These are phyloP conservation scores for Ascomycota sp. DNA, from an alignment of 2,329 filamentous ascomycete genomes.

Conservation along the genomic window DNA sequence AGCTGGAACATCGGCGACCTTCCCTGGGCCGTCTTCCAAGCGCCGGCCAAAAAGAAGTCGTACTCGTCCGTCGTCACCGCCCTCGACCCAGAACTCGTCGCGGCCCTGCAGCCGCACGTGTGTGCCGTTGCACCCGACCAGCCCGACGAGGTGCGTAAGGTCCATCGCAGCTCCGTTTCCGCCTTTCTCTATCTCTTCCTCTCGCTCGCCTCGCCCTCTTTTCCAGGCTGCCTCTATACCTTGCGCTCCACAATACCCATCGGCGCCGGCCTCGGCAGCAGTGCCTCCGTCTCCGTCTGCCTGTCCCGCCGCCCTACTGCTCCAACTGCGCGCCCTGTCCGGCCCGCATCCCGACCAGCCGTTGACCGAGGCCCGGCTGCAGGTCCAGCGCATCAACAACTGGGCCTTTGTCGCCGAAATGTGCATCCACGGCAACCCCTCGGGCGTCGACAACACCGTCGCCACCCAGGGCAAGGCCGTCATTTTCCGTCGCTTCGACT, in stretches of 20 bases:
- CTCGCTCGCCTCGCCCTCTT: constrained; percentile 60
- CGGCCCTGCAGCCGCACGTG: constrained; percentile 63
- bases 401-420: constrained; percentile 97
- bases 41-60: constrained; percentile 72
- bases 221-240: constrained; percentile 70
- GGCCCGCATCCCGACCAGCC: constrained; percentile 88
- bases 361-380: constrained; percentile 63
- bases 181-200: constrained; percentile 88
- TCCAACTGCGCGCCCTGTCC: constrained; percentile 73
- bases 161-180: constrained; percentile 62
- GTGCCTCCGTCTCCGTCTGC: constrained; percentile 85
- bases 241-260: constrained; percentile 88
- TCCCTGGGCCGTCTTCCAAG: constrained; percentile 67
- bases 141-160: constrained; percentile 55
- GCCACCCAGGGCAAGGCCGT: constrained; percentile 86
- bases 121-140: constrained; percentile 44
- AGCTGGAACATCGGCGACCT: constrained; percentile 87
- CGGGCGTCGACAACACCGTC: constrained; percentile 93
- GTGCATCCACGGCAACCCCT: constrained; percentile 94
- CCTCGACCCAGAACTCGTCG: constrained; percentile 65
- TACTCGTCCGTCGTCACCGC: constrained; percentile 80
- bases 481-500: constrained; percentile 65
- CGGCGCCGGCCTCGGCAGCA: constrained; percentile 76
- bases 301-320: constrained; percentile 61
- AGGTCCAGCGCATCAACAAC: constrained; percentile 86